Percentiles rank a stretch among this genome's conserved stretches.
These are phyloP conservation scores for Lachnellula occidentalis DNA, from an alignment of 2,329 filamentous ascomycete genomes.

Conservation along the genomic window DNA sequence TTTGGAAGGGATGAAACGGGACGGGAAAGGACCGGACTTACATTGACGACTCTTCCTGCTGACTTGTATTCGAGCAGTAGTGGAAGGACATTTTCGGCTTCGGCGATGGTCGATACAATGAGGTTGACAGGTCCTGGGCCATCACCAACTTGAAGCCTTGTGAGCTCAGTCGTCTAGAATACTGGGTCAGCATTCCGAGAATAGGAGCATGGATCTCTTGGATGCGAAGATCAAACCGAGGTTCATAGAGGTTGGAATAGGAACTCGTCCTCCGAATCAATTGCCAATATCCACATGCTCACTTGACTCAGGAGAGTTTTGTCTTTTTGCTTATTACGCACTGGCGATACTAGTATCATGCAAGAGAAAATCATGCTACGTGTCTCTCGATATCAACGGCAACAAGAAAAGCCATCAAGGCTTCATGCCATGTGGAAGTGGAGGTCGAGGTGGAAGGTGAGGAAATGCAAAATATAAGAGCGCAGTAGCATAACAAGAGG, in stretches of 20 bases:
- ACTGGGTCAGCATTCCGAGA: slow-evolving; percentile 2
- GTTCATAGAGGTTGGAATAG: neutral
- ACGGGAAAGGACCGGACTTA: slow-evolving; percentile 33
- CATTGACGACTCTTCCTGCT: slow-evolving; percentile 52
- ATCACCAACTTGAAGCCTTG: slow-evolving; percentile 63
- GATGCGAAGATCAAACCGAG: neutral
- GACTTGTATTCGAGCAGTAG: slow-evolving; percentile 53
- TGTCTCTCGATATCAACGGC: no score
- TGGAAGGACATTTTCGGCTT: slow-evolving; percentile 62
- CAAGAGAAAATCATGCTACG: no score
- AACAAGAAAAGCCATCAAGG: no score
- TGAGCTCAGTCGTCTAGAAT: slow-evolving; percentile 57
- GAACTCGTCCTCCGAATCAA: neutral
- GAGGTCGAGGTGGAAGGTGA: no score
- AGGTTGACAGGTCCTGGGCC: slow-evolving; percentile 44
- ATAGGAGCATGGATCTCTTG: neutral
- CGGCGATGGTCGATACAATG: slow-evolving; percentile 68
- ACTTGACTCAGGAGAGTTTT: no score
- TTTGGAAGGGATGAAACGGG: neutral
- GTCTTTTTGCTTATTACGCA: no score
- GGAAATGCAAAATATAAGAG: no score
- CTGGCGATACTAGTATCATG: no score
- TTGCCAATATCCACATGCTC: neutral
- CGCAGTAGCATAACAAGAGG: neutral
- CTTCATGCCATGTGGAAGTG: no score